Evolutionary conservation across 2,329 filamentous ascomycete species (phyloP).

Genomic region (Botrytis aclada): DNA sequence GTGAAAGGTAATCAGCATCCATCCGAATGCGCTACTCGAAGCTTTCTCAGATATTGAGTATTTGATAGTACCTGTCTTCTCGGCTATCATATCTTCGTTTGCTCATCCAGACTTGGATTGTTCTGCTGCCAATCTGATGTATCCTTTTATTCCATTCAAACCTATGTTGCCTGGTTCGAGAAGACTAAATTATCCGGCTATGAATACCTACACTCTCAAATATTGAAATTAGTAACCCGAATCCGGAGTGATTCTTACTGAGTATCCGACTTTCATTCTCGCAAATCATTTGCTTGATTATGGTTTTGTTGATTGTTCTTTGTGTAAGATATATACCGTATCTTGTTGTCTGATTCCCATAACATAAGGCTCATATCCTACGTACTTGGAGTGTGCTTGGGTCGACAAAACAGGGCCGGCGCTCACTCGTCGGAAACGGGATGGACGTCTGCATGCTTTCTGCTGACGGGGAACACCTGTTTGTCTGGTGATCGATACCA

Average conservation of each 20-base stretch:
- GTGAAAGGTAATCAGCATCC: too few relatives aligned
- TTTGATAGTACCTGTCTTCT: not conserved
- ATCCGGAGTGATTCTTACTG: not conserved
- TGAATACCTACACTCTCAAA: not conserved
- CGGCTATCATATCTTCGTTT: not conserved
- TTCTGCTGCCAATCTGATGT: not conserved
- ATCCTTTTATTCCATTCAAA: not conserved
- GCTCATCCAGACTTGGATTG: not conserved
- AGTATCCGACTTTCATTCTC: not conserved
- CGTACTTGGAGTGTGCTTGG: not conserved
- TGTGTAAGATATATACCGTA: not conserved
- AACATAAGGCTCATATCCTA: not conserved
- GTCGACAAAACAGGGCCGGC: not conserved
- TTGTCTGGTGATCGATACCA: not conserved
- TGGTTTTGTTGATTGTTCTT: not conserved
- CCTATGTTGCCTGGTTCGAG: not conserved
- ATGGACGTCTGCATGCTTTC: not conserved
- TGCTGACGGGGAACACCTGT: not conserved
- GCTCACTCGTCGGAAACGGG: not conserved
- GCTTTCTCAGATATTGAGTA: too few relatives aligned
- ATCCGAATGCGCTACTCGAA: too few relatives aligned
- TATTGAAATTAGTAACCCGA: not conserved
- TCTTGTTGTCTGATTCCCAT: not conserved
- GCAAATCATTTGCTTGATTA: not conserved
- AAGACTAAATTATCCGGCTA: not conserved